A percentile compares a stretch with the other conserved stretches of the same genome.
Conservation (phyloP, 306 rosid species). For the Trifolium subterraneum region DNA sequence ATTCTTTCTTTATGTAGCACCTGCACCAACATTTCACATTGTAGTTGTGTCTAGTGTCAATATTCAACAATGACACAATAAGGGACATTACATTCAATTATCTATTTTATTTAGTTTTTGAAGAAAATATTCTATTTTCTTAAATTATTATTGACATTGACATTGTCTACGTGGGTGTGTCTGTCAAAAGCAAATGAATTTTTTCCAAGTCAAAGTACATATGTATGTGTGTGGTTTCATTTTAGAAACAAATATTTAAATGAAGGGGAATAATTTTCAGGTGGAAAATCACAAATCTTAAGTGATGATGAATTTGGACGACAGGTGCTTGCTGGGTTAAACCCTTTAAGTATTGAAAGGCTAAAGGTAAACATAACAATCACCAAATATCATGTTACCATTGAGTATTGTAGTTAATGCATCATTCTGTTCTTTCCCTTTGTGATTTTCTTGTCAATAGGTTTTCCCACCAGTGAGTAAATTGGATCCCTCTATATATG, state of each 20-base stretch:
- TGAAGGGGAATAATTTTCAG: slow-evolving; percentile 41
- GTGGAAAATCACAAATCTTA: slow-evolving; percentile 36
- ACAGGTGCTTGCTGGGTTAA: slow-evolving; percentile 49
- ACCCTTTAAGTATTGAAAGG: slow-evolving; percentile 55
- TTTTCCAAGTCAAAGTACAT: not conserved
- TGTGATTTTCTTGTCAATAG: slow-evolving; percentile 24
- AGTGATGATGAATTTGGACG: slow-evolving; percentile 57
- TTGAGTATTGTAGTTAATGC: not conserved
- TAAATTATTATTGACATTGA: too few relatives aligned
- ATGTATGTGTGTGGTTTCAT: too few relatives aligned
- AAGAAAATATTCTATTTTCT: too few relatives aligned
- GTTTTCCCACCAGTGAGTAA: slow-evolving; percentile 62
- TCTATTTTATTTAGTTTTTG: too few relatives aligned
- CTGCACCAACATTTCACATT: too few relatives aligned
- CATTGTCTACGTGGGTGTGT: not conserved
- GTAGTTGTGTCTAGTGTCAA: too few relatives aligned
- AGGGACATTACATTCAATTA: too few relatives aligned
- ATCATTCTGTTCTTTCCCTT: not conserved
- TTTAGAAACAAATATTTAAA: not conserved
- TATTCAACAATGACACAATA: too few relatives aligned
- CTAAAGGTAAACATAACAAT: slow-evolving; percentile 40
- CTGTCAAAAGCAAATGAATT: not conserved
- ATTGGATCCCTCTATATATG: slow-evolving; percentile 54
- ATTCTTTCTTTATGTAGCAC: not conserved
- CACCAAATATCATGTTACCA: not conserved